These are phyloP conservation scores for Neofusicoccum laricinum DNA, from an alignment of 2,329 filamentous ascomycete genomes.

Conservation along the genomic window DNA sequence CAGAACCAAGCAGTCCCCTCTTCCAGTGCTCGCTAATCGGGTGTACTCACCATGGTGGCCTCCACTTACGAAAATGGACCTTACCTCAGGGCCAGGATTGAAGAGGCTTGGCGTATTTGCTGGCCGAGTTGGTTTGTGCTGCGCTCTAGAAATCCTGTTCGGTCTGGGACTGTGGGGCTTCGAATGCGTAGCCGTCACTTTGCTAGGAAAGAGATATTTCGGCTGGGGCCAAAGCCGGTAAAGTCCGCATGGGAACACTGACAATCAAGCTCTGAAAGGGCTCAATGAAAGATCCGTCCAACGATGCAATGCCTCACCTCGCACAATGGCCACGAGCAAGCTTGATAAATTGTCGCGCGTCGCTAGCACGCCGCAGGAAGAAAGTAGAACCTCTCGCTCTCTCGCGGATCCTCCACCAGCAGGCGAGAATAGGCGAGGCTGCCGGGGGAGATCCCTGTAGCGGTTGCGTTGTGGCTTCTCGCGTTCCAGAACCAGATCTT, in stretches of 20 bases:
- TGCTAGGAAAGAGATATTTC: slow-evolving; percentile 29
- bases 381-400: not conserved
- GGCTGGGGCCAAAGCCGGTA: slow-evolving; percentile 28
- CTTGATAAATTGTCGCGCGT: too few relatives aligned
- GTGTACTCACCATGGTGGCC: not conserved
- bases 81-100: not conserved
- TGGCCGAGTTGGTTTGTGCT: slow-evolving; percentile 33
- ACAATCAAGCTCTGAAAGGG: too few relatives aligned
- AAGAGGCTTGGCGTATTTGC: slow-evolving; percentile 24
- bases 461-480: not conserved
- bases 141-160: slow-evolving; percentile 30
- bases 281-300: too few relatives aligned
- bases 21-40: not conserved
- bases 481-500: slow-evolving; percentile 3
- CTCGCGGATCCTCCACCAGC: not conserved
- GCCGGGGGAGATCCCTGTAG: not conserved
- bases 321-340: too few relatives aligned
- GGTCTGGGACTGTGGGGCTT: slow-evolving; percentile 34
- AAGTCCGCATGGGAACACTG: not conserved
- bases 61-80: not conserved
- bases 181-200: slow-evolving; percentile 30
- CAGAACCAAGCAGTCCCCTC: not conserved
- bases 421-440: slow-evolving; percentile 1
- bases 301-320: too few relatives aligned
- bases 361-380: too few relatives aligned